Evolutionary conservation across 495 filamentous ascomycete species (phyloP).

Genomic region (Penicillium maclennaniae): DNA sequence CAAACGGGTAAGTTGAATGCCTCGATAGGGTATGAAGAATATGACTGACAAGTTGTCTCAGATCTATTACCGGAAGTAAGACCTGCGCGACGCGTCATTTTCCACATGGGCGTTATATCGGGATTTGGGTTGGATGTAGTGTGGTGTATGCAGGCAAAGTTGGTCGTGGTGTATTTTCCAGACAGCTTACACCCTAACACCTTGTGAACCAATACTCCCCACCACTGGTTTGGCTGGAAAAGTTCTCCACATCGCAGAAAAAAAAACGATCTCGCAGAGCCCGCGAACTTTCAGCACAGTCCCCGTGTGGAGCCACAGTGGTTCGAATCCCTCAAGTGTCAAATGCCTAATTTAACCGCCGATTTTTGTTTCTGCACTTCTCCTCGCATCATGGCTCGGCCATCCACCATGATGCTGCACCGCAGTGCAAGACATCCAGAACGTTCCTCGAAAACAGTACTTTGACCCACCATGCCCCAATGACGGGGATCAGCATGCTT

Average conservation of each 20-base stretch:
- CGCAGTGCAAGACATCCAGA: not conserved
- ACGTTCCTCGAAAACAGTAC: not conserved
- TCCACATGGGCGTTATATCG: slow-evolving; percentile 21
- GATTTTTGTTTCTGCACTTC: not conserved
- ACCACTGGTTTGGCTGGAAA: slow-evolving; percentile 23
- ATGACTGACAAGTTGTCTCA: slow-evolving; percentile 22
- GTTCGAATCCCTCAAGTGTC: not conserved
- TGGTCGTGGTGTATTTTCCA: slow-evolving; percentile 24
- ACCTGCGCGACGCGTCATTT: slow-evolving; percentile 12
- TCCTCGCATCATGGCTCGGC: not conserved
- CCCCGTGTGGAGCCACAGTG: slow-evolving; percentile 10
- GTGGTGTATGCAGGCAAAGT: slow-evolving; percentile 13
- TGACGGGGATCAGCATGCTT: slow-evolving; percentile 1
- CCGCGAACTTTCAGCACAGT: slow-evolving; percentile 7
- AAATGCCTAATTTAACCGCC: slow-evolving; percentile 23
- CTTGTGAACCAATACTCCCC: slow-evolving; percentile 10
- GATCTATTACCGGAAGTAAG: slow-evolving; percentile 41
- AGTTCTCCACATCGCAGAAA: slow-evolving; percentile 12
- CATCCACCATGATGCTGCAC: not conserved
- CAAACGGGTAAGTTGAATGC: slow-evolving; percentile 60
- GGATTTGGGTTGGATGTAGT: slow-evolving; percentile 7
- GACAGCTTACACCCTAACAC: slow-evolving; percentile 2
- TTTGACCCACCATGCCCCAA: not conserved
- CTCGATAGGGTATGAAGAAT: not conserved
- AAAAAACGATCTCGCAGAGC: slow-evolving; percentile 14